These are phyloP conservation scores for Thelephora ganbajun DNA, from an alignment of 768 basidiomycete genomes.

Conservation along the genomic window DNA sequence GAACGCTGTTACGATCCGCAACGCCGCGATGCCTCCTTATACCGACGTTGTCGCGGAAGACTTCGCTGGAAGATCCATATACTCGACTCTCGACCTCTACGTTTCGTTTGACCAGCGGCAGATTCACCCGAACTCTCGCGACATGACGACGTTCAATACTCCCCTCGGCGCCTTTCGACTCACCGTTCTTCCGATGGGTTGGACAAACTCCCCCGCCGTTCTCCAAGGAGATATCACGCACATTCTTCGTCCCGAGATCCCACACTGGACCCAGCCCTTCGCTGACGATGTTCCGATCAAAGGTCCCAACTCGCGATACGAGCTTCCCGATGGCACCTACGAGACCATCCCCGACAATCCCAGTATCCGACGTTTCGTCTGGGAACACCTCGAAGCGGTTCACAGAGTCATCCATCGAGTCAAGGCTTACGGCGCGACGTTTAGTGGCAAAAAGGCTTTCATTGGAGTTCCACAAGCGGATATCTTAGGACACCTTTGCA, in stretches of 20 bases:
- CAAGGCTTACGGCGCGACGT: slow-evolving; percentile 13
- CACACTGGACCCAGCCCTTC: slow-evolving; percentile 6
- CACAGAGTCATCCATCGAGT: slow-evolving; percentile 22
- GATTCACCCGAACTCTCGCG: neutral
- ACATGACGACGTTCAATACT: neutral
- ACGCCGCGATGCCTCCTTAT: too few relatives aligned
- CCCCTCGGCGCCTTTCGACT: neutral
- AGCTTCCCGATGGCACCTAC: slow-evolving; percentile 3
- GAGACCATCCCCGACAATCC: slow-evolving; percentile 15
- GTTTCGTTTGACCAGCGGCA: too few relatives aligned
- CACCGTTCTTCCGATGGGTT: slow-evolving; percentile 7
- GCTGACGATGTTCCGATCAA: slow-evolving; percentile 10
- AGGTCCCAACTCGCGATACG: slow-evolving; percentile 7
- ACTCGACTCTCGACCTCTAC: too few relatives aligned
- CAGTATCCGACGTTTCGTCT: slow-evolving; percentile 18
- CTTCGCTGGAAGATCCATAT: too few relatives aligned
- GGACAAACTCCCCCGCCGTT: slow-evolving; percentile 10
- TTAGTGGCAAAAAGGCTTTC: slow-evolving; percentile 3
- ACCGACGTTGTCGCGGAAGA: too few relatives aligned
- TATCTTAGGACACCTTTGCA: slow-evolving; percentile 26
- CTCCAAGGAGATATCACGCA: neutral
- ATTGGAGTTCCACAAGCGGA: slow-evolving; percentile 9
- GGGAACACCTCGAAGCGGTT: slow-evolving; percentile 22
- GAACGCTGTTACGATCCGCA: too few relatives aligned
- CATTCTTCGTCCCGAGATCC: slow-evolving; percentile 1